Conservation (phyloP, 192 early-diverging fungal genomes). For the Coemansia nantahalensis region DNA sequence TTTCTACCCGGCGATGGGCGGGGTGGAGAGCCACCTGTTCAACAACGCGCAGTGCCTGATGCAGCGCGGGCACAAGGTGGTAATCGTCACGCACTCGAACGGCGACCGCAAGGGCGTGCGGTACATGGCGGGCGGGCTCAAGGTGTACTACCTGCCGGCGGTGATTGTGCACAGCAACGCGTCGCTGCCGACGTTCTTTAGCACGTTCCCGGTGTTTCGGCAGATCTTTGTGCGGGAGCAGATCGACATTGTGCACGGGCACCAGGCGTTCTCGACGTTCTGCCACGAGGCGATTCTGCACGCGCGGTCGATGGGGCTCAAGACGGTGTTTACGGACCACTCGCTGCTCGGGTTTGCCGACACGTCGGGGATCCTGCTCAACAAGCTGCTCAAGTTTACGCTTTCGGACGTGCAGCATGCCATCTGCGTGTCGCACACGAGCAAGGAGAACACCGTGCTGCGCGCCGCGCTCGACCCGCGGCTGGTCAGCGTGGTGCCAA, state of each 20-base stretch:
- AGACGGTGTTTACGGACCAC: conserved; percentile 95
- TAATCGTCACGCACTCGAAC: conserved; percentile 93
- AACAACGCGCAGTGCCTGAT: conserved; percentile 87
- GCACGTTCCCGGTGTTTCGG: conserved; percentile 89
- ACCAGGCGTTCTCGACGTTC: conserved; percentile 90
- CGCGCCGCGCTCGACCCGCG: conserved; percentile 86
- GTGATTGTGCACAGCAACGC: conserved; percentile 84
- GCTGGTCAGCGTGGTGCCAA: conserved; percentile 94
- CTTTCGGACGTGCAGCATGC: conserved; percentile 96
- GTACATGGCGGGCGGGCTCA: conserved; percentile 88
- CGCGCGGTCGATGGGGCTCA: conserved; percentile 92
- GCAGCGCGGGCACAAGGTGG: conserved; percentile 90
- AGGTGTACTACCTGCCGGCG: conserved; percentile 93
- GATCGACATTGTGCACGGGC: conserved; percentile 95
- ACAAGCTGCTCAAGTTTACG: conserved; percentile 97
- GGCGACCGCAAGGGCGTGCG: conserved; percentile 77
- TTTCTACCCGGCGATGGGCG: conserved; percentile 96
- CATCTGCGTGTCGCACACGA: conserved; percentile 98
- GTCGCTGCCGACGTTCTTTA: conserved; percentile 85
- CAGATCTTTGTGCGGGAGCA: conserved; percentile 87
- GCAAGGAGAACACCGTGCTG: conserved; percentile 98
- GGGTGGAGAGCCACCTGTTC: conserved; percentile 93
- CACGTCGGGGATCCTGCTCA: conserved; percentile 85
- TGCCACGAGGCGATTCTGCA: conserved; percentile 96
- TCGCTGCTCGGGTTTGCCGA: conserved; percentile 97